These are phyloP conservation scores for Phoenix roebelenii DNA, from an alignment of 176 grass and related monocot species.

Conservation along the genomic window DNA sequence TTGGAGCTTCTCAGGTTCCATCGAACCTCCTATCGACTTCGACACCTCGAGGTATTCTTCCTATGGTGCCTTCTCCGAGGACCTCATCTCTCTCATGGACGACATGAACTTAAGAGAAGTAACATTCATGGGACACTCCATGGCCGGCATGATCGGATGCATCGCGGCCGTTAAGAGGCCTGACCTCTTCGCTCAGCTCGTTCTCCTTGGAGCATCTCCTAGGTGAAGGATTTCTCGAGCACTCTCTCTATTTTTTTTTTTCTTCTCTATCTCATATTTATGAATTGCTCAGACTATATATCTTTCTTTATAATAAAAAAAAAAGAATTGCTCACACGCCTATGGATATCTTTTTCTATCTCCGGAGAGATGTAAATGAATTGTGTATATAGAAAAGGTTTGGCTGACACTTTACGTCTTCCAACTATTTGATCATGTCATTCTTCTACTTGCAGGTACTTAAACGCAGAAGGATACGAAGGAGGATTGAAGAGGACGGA, in stretches of 20 bases:
- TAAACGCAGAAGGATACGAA: constrained; percentile 63
- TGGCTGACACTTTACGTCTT: too few species aligned
- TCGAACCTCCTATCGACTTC: neutral
- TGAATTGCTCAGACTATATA: too few species aligned
- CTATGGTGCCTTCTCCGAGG: constrained; percentile 41
- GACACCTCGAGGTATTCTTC: constrained; percentile 17
- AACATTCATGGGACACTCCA: constrained; percentile 68
- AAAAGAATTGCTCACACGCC: too few species aligned
- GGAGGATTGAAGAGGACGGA: constrained; percentile 45
- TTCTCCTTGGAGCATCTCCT: constrained; percentile 66
- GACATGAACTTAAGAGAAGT: constrained; percentile 23
- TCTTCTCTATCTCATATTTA: too few species aligned
- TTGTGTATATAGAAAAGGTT: too few species aligned
- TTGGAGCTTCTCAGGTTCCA: constrained; percentile 50
- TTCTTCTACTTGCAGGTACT: constrained; percentile 30
- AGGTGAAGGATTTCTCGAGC: constrained; percentile 16
- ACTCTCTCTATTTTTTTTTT: too few species aligned
- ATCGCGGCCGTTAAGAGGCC: constrained; percentile 59
- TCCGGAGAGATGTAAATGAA: too few species aligned
- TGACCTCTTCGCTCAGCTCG: constrained; percentile 54
- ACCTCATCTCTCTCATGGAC: constrained; percentile 51
- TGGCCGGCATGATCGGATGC: constrained; percentile 75
- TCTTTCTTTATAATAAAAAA: too few species aligned
- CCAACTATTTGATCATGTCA: too few species aligned
- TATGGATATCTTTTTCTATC: too few species aligned